Evolutionary conservation across 257 asterid genomes (phyloP).

Genomic region (Ilex aquifolium): DNA sequence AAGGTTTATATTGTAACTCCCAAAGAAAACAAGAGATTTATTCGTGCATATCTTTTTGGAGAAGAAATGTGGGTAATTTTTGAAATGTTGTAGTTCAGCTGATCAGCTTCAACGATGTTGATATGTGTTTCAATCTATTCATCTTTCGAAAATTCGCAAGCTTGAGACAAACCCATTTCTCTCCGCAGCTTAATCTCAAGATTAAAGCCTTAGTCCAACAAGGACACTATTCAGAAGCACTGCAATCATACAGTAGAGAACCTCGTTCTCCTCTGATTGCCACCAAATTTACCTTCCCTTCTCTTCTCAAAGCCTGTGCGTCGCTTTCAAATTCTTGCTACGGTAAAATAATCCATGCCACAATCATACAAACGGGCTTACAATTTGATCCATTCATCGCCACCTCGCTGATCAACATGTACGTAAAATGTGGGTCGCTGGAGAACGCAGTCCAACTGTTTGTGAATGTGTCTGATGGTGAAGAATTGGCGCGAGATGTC

Average conservation of each 20-base stretch:
- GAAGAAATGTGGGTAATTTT: no score
- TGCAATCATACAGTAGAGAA: slow-evolving; percentile 36
- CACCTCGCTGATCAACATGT: slow-evolving; percentile 68
- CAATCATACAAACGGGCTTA: slow-evolving; percentile 49
- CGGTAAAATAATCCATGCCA: slow-evolving; percentile 58
- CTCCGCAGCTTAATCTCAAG: slow-evolving; percentile 21
- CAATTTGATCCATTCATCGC: slow-evolving; percentile 53
- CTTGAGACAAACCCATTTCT: slow-evolving; percentile 16
- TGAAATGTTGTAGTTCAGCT: not conserved
- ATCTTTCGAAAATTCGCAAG: slow-evolving; percentile 27
- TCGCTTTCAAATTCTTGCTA: slow-evolving; percentile 33
- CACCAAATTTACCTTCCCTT: slow-evolving; percentile 65
- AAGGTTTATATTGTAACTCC: no score
- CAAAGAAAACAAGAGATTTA: no score
- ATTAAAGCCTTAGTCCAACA: slow-evolving; percentile 44
- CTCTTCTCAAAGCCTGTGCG: slow-evolving; percentile 79
- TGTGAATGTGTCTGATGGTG: slow-evolving; percentile 43
- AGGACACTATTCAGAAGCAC: slow-evolving; percentile 48
- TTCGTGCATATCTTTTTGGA: no score
- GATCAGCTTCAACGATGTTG: slow-evolving; percentile 7
- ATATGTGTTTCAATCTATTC: slow-evolving; percentile 30
- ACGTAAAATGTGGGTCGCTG: slow-evolving; percentile 51
- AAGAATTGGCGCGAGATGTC: slow-evolving; percentile 39
- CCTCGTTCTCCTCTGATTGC: slow-evolving; percentile 26
- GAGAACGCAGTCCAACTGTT: slow-evolving; percentile 55